Evolutionary conservation across 73 alveolate species (phyloP).

Genomic region (Stentor roeselii): DNA sequence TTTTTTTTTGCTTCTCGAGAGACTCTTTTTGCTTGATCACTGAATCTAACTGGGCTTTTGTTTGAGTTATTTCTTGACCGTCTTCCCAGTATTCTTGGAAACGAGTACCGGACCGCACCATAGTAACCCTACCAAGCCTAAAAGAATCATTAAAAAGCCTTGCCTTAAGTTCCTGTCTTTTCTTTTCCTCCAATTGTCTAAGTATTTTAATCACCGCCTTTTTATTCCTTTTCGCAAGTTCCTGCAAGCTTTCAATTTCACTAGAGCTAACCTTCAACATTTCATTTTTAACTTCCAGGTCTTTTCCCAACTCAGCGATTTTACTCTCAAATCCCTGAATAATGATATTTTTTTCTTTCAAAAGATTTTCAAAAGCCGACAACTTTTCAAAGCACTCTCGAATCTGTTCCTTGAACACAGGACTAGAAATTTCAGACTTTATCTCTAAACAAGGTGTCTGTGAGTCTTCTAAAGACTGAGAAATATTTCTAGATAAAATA

Average conservation of each 20-base stretch:
- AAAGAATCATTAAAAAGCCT: slow-evolving; percentile 66
- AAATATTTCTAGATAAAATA: not conserved
- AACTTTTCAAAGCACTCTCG: not conserved
- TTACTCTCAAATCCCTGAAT: not conserved
- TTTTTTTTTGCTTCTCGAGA: slow-evolving; percentile 57
- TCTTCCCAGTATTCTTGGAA: slow-evolving; percentile 91
- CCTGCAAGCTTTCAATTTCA: not conserved
- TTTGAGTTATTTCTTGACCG: slow-evolving; percentile 80
- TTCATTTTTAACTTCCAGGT: not conserved
- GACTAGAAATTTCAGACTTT: not conserved
- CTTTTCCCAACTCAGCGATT: not conserved
- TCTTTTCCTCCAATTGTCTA: slow-evolving; percentile 54
- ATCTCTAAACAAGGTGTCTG: not conserved
- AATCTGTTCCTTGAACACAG: not conserved
- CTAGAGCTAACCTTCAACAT: not conserved
- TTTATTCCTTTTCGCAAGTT: not conserved
- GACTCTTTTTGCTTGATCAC: slow-evolving; percentile 59
- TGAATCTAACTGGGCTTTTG: slow-evolving; percentile 57
- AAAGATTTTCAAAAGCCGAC: not conserved
- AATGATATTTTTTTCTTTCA: not conserved
- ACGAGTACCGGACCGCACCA: slow-evolving; percentile 50
- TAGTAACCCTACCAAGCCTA: slow-evolving; percentile 69
- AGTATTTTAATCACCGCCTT: slow-evolving; percentile 22
- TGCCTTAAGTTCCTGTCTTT: slow-evolving; percentile 63
- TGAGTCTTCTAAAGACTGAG: not conserved